Evolutionary conservation across 2,329 filamentous ascomycete genomes (phyloP), one percentile per base, ranked within the genome.

Genomic region (Aspergillus awamori): DNA sequence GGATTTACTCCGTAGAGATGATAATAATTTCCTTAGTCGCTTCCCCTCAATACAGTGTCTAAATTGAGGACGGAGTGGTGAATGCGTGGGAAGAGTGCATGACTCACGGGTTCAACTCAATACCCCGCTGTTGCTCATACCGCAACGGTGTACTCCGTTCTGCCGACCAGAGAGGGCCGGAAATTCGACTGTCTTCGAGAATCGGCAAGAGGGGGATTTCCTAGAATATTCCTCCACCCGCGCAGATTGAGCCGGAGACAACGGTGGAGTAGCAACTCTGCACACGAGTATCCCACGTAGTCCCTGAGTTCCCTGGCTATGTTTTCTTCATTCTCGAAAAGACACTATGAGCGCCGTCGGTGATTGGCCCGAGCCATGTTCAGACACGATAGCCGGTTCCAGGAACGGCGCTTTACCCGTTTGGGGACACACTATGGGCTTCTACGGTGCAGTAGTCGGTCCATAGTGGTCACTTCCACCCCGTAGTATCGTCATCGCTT

Each of bases 361-460:
- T 51, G 26, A 51, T 51, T 51, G 47, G 47, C 47, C 7, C 26
- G 26, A 30, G 47, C 47, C 15, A 17, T 20, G 26, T 51, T 28
- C 47, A 51, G 26, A 51, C 47, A 51, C 47, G 47, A 51, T 51
- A 51, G 47, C 47, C 47, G 47, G 47, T 51, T 17, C 7, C 26
- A 33, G 47, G 28, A 51, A 51, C 8, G 15, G 11, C 47, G 47
- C 47, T 51, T 33, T 51, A 51, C 47, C 47, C 53, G 38, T 39
- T 55, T 11, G 53, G 53, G 41, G 41, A 22, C 26, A 56, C 22
- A 45, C 39, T 51, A 51, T 51, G 47, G 47, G 26, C 53, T 47
- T 24, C 39, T 45, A 20, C 53, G 30, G 53, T 51, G 47, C 53
- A 56, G 39, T 56, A 56, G 53, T 30, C 53, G 17, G 26, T 30